These are phyloP conservation scores for Larix sibirica DNA, from an alignment of 83 land plant species.

Conservation along the genomic window DNA sequence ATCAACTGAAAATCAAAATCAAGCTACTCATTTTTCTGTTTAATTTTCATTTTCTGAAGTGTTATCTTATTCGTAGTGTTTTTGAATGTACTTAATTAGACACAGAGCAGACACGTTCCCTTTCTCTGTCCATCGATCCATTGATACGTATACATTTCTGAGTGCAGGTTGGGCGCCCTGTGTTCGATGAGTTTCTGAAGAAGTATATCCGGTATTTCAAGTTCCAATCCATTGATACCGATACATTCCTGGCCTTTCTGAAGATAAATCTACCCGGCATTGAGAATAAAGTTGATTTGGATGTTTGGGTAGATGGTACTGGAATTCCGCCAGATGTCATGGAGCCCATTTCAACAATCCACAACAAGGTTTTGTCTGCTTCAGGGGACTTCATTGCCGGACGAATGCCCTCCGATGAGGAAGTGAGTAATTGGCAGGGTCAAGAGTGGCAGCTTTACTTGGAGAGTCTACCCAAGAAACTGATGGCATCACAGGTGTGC, in stretches of 20 bases:
- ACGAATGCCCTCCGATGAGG: constrained; percentile 63
- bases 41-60: background rate
- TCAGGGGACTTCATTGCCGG: constrained; percentile 66
- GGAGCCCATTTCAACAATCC: constrained; percentile 74
- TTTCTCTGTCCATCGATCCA: too few relatives aligned
- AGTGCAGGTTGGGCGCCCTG: constrained; percentile 72
- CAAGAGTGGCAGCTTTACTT: constrained; percentile 91
- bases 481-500: constrained; percentile 62
- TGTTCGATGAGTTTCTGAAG: constrained; percentile 83
- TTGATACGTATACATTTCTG: too few relatives aligned
- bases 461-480: constrained; percentile 75
- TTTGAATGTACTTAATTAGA: too few relatives aligned
- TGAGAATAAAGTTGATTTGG: constrained; percentile 62
- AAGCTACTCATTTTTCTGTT: background rate
- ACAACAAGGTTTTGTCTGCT: constrained; percentile 58
- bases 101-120: too few relatives aligned
- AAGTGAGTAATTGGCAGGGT: constrained; percentile 67
- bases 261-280: constrained; percentile 70
- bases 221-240: constrained; percentile 88
- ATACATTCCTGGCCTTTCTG: constrained; percentile 75
- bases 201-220: constrained; percentile 75
- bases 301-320: constrained; percentile 74
- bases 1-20: background rate
- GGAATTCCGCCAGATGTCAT: constrained; percentile 89
- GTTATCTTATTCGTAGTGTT: background rate